Conservation (phyloP, 176 grass and related monocot genomes). For the Elaeis guineensis region DNA sequence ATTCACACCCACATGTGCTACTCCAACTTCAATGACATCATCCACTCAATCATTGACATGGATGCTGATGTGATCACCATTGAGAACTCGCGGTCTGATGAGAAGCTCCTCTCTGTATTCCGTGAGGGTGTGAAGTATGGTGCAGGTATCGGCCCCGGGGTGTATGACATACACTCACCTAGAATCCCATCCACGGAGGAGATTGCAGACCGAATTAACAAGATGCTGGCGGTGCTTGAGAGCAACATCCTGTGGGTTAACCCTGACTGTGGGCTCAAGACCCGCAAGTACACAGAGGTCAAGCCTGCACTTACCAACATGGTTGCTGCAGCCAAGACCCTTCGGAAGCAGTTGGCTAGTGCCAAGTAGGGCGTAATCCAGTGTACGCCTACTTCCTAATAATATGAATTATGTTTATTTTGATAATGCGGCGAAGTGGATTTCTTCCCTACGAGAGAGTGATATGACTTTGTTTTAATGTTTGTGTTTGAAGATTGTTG, state of each 20-base stretch:
- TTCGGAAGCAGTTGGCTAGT: conserved; percentile 1
- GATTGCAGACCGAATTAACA: conserved; percentile 15
- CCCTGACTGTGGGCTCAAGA: conserved; percentile 16
- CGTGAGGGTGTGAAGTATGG: conserved; percentile 18
- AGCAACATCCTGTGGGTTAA: conserved; percentile 17
- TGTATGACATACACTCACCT: conserved; percentile 20
- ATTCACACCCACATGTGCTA: conserved; percentile 25
- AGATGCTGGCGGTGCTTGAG: conserved; percentile 13
- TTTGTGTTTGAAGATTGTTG: too few species aligned
- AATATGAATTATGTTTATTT: too few species aligned
- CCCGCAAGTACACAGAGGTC: conserved; percentile 11
- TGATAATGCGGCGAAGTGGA: too few species aligned
- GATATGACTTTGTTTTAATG: too few species aligned
- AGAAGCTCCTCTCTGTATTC: conserved; percentile 18
- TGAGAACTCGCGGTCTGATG: conserved; percentile 16
- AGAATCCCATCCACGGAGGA: conserved; percentile 11
- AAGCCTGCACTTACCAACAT: conserved; percentile 18
- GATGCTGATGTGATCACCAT: conserved; percentile 20
- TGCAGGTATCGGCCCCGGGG: conserved; percentile 13
- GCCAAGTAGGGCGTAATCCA: conserved; percentile 1
- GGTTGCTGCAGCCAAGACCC: conserved; percentile 10
- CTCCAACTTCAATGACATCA: conserved; percentile 22
- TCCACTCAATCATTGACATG: conserved; percentile 17
- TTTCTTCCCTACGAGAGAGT: too few species aligned
- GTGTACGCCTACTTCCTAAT: too few species aligned